phyloP scores from a whole-genome alignment of 2,329 filamentous ascomycete species.

The Penicillium sp. region DNA sequence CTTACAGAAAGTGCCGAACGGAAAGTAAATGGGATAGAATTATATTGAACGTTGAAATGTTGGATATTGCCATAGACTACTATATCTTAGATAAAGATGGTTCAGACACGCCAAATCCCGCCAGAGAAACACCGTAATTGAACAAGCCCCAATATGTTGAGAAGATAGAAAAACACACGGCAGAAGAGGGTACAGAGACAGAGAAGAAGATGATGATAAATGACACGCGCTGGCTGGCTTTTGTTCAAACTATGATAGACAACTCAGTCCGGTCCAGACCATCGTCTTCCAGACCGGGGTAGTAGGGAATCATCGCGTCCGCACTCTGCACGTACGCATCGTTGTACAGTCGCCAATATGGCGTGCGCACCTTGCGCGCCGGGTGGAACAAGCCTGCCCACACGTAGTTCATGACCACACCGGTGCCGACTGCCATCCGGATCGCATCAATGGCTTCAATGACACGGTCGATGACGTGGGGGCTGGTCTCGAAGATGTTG shows the following conservation, averaged over 20 bases:
- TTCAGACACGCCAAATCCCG: too few species aligned
- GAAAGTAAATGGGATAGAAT: too few species aligned
- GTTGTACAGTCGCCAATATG: conserved; percentile 96
- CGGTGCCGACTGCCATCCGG: conserved; percentile 82
- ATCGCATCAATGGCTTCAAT: conserved; percentile 96
- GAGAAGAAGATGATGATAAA: too few species aligned
- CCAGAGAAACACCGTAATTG: too few species aligned
- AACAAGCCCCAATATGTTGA: too few species aligned
- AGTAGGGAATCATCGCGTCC: conserved; percentile 93
- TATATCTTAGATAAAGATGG: too few species aligned
- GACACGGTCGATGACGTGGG: conserved; percentile 95
- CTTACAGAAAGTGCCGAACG: too few species aligned
- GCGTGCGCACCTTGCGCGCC: conserved; percentile 82
- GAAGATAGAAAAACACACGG: too few species aligned
- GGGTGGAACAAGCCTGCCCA: conserved; percentile 97
- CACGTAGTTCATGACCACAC: conserved; percentile 91
- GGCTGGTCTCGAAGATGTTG: conserved; percentile 94
- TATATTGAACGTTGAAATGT: too few species aligned
- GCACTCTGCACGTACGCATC: conserved; percentile 90
- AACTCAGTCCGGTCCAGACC: conserved; percentile 72
- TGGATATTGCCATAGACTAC: too few species aligned
- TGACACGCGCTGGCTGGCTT: too few species aligned
- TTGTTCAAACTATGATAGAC: conserved; percentile 58
- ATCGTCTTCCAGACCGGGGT: conserved; percentile 76
- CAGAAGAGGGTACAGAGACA: too few species aligned